These are phyloP conservation scores for Aspergillus unguis DNA, from an alignment of 2,329 filamentous ascomycete genomes.

Conservation along the genomic window DNA sequence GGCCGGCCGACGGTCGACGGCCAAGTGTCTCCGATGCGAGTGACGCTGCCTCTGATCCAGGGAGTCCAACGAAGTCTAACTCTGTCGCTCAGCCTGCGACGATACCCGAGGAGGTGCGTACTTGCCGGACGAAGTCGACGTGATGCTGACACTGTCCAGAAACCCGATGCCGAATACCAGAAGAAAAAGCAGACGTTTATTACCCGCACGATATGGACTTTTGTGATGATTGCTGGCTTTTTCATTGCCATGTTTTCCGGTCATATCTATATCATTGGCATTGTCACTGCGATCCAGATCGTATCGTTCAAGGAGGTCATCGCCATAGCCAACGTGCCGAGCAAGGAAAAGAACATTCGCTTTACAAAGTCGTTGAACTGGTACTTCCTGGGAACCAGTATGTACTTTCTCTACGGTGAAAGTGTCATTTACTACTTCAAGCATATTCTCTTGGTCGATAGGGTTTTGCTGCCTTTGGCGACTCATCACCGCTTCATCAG, in stretches of 20 bases:
- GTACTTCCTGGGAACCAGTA: constrained; percentile 98
- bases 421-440: constrained; percentile 99
- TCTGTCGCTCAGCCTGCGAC: constrained; percentile 32
- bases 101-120: constrained; percentile 35
- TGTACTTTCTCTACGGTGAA: constrained; percentile 99
- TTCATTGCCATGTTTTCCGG: constrained; percentile 90
- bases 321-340: constrained; percentile 92
- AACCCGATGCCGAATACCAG: constrained; percentile 68
- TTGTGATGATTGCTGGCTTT: constrained; percentile 94
- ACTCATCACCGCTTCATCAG: constrained; percentile 98
- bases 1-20: constrained; percentile 44
- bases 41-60: constrained; percentile 48
- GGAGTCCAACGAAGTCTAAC: constrained; percentile 50
- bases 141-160: constrained; percentile 21
- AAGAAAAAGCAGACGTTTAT: constrained; percentile 99
- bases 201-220: constrained; percentile 93
- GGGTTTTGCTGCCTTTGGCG: constrained; percentile 84
- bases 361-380: constrained; percentile 97
- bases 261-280: constrained; percentile 92
- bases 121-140: not conserved
- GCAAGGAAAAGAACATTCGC: constrained; percentile 80
- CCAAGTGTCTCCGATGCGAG: constrained; percentile 55
- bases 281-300: constrained; percentile 91
- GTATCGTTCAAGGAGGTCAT: constrained; percentile 99
- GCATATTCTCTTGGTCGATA: constrained; percentile 93